Evolutionary conservation across 2,329 filamentous ascomycete species (phyloP), one percentile per base, ranked within the genome.

Genomic region (Microascus cirrosus): DNA sequence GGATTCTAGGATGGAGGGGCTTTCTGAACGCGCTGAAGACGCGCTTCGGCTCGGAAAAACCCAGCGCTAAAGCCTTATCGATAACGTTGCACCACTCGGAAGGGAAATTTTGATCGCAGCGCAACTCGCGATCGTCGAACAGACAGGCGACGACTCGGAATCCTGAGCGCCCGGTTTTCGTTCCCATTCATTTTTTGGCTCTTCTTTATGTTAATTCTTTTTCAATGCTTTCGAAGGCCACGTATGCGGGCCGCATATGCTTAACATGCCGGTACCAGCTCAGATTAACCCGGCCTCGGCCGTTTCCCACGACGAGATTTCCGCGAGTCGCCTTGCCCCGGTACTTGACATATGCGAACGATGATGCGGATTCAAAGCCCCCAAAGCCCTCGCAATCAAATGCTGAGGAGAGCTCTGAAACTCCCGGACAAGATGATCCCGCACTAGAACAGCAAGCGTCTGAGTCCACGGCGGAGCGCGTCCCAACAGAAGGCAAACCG

Each of bases 181-280:
- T 34, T 55, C 57, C 50, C 54, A 42, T 60, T 61, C 20, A 45
- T 39, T 58, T 60, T 61, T 22, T 32, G 15, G n/a, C n/a, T 57
- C 45, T 58, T 34, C 45, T 58, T 32, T 3, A 48, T 58, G 35
- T 58, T 42, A 57, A 42, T 45, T 28, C 24, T 32, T 8, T 48
- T 57, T 63, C 64, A 60, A 74, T 74, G 72, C 64, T 73, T 61
- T 67, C 70, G 22, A 68, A 68, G 61, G 66, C 66, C 59, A 63
- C 60, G 10, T 62, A 65, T 56, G 63, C 66, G 60, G 65, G 69
- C 66, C 69, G 66, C 42, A 63, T 71, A 36, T 72, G 70, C 60
- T 62, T 67, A 53, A 64, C 64, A 64, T 73, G 72, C 60, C 67
- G 68, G 51, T 62, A 64, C 24, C 64, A 68, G 58, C 58, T 73